Evolutionary conservation across 805 yeast genomes (phyloP).

Genomic region (Lipomyces sp.): DNA sequence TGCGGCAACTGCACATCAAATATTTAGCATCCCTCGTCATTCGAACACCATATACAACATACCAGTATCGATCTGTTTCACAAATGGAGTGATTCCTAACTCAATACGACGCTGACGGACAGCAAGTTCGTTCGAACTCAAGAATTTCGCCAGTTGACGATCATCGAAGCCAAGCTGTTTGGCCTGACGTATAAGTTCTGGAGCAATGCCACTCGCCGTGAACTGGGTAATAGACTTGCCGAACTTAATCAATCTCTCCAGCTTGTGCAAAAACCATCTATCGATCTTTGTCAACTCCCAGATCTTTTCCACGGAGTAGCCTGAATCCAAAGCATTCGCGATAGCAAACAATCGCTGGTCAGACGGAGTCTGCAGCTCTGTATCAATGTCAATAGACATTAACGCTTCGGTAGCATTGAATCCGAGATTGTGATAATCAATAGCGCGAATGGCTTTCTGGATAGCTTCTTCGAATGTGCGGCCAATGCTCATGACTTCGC

Average conservation of each 20-base stretch:
- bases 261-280: constrained; percentile 93
- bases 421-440: constrained; percentile 94
- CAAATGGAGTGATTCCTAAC: constrained; percentile 85
- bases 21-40: not conserved
- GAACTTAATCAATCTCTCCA: constrained; percentile 72
- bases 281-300: constrained; percentile 92
- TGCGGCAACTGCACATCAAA: constrained; percentile 67
- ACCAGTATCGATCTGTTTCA: constrained; percentile 93
- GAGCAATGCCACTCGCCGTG: constrained; percentile 58
- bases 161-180: constrained; percentile 97
- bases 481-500: constrained; percentile 98
- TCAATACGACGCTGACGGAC: constrained; percentile 87
- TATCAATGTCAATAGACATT: constrained; percentile 89
- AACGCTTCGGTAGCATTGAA: constrained; percentile 80
- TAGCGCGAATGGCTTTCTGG: constrained; percentile 95
- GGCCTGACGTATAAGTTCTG: constrained; percentile 72
- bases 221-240: constrained; percentile 53
- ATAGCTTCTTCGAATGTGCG: constrained; percentile 97
- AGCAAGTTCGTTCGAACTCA: constrained; percentile 89
- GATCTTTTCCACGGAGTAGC: constrained; percentile 89
- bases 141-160: constrained; percentile 89
- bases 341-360: constrained; percentile 95
- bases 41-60: not conserved
- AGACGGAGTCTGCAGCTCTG: constrained; percentile 94
- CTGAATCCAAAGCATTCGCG: constrained; percentile 89